phyloP scores from a whole-genome alignment of 768 basidiomycete species.

The Mycena vitilis region DNA sequence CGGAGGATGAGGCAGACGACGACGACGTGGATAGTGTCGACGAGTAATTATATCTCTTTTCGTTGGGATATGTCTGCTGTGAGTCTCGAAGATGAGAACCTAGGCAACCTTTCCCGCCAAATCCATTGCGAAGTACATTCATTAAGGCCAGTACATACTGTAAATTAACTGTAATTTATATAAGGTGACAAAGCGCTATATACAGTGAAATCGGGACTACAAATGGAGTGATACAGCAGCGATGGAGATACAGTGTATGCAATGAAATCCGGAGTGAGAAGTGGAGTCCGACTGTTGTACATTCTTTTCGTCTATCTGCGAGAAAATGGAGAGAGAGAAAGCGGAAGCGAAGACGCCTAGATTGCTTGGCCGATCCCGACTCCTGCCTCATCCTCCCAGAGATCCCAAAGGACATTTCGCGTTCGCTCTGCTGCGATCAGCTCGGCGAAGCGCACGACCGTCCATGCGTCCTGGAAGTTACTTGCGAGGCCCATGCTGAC shows the following conservation, averaged over 20 bases:
- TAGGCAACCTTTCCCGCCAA: neutral
- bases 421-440: slow-evolving; percentile 55
- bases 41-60: slow-evolving; percentile 24
- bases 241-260: slow-evolving; percentile 23
- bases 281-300: slow-evolving; percentile 13
- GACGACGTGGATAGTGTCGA: slow-evolving; percentile 67
- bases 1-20: slow-evolving; percentile 90
- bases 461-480: slow-evolving; percentile 81
- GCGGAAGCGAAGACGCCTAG: slow-evolving; percentile 28
- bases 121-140: neutral
- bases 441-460: slow-evolving; percentile 61
- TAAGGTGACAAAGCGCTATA: slow-evolving; percentile 13
- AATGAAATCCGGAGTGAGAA: slow-evolving; percentile 2
- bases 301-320: slow-evolving; percentile 17
- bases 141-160: slow-evolving; percentile 4
- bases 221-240: slow-evolving; percentile 27
- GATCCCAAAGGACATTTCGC: slow-evolving; percentile 54
- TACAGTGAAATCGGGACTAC: slow-evolving; percentile 5
- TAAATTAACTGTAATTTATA: slow-evolving; percentile 24
- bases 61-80: neutral
- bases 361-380: slow-evolving; percentile 49
- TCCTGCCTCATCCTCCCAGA: slow-evolving; percentile 42
- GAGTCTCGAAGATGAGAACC: neutral
- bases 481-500: slow-evolving; percentile 85
- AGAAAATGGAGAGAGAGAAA: slow-evolving; percentile 23